phyloP scores from a whole-genome alignment of 805 yeast species.

The Jamesozyma hellenica region DNA sequence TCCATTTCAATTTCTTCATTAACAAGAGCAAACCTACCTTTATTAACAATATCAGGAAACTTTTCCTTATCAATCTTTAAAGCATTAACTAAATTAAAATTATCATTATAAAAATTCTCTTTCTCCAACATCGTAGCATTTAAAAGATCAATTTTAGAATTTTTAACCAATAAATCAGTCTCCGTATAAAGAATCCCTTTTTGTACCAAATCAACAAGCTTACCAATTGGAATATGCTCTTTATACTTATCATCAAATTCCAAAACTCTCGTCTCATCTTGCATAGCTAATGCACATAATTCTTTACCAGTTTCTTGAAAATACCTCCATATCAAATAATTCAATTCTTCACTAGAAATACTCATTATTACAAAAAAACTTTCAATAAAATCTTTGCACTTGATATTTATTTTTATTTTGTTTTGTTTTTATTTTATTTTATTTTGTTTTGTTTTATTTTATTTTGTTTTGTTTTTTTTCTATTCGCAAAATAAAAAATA shows the following conservation, averaged over 20 bases:
- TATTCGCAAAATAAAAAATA: no score
- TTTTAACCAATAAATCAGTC: slow-evolving; percentile 46
- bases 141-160: slow-evolving; percentile 20
- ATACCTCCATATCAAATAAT: slow-evolving; percentile 88
- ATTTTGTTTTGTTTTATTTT: no score
- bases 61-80: slow-evolving; percentile 34
- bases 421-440: no score
- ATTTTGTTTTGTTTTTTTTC: no score
- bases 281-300: slow-evolving; percentile 69
- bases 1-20: slow-evolving; percentile 8
- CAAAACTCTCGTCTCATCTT: slow-evolving; percentile 58
- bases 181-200: slow-evolving; percentile 75
- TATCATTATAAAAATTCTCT: slow-evolving; percentile 16
- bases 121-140: slow-evolving; percentile 11
- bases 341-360: slow-evolving; percentile 70
- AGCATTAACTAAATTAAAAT: slow-evolving; percentile 47
- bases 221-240: slow-evolving; percentile 59
- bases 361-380: slow-evolving; percentile 67
- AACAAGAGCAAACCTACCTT: slow-evolving; percentile 28
- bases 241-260: slow-evolving; percentile 44
- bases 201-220: slow-evolving; percentile 72
- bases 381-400: no score
- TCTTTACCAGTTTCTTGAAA: slow-evolving; percentile 76
- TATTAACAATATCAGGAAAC: slow-evolving; percentile 22
- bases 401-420: no score